A percentile compares a stretch with the other conserved stretches of the same genome.
These are phyloP conservation scores for Triangularia setosa DNA, from an alignment of 2,329 filamentous ascomycete genomes.

Conservation along the genomic window DNA sequence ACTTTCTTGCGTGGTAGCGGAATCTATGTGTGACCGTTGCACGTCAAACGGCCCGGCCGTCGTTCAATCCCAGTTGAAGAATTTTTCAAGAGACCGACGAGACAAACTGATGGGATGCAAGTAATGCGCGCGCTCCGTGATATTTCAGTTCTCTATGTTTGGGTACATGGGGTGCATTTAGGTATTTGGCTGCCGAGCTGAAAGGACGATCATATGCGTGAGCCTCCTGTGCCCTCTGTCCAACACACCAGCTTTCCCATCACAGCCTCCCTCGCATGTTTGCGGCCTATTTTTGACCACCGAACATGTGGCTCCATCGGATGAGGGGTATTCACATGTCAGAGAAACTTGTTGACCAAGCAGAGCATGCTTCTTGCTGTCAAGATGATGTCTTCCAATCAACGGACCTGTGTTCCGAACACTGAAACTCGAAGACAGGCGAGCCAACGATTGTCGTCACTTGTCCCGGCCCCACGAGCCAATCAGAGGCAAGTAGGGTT, in stretches of 20 bases:
- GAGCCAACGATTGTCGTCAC: neutral
- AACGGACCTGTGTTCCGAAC: neutral
- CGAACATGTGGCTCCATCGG: neutral
- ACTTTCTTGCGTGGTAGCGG: neutral
- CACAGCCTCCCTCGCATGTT: neutral
- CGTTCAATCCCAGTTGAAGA: neutral
- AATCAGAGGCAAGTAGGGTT: neutral
- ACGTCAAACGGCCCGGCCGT: neutral
- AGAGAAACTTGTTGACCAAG: neutral
- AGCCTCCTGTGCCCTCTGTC: neutral
- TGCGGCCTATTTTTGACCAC: neutral
- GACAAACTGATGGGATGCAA: neutral
- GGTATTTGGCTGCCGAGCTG: neutral
- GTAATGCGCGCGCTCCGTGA: neutral
- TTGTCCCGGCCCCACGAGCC: neutral
- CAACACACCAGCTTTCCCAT: neutral
- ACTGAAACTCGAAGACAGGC: neutral
- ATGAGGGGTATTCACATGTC: neutral
- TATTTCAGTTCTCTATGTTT: neutral
- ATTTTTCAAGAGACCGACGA: neutral
- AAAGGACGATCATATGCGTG: neutral
- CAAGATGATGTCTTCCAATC: neutral
- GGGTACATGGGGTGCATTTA: neutral
- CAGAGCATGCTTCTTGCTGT: neutral
- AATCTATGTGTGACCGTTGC: neutral